Evolutionary conservation across 2,329 filamentous ascomycete species (phyloP), one percentile per base, ranked within the genome.

Genomic region (Metarhizium guizhouense): DNA sequence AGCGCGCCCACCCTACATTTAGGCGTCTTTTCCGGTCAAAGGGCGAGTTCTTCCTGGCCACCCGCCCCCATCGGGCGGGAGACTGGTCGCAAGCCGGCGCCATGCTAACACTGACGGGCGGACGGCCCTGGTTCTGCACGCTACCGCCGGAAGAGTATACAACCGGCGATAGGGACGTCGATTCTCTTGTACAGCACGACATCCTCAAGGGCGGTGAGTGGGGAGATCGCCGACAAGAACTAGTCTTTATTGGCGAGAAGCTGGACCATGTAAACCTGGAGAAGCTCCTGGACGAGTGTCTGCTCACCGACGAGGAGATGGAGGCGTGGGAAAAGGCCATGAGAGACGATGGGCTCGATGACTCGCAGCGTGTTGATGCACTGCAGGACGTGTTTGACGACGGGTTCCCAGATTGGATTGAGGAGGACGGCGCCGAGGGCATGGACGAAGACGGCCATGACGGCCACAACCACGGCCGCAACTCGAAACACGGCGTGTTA

Each of bases 201-300:
- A 75, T 81, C 25, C 64, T 71, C 6, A 76, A 78, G 30, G 78
- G 78, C 5, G 81, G 80, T 0, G 76, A 81, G 57, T 89, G 85
- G 84, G 86, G 84, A 0, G 86, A 90, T 61, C 75, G 86, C 1
- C 74, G 86, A 2, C 86, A 90, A 65, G 86, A 90, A 66, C 66
- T 90, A 6, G 86, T 90, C 3, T 87, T 90, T 58, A 89, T 90
- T 56, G 86, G 86, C 0, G 84, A 88, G 67, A 75, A 76, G 5
- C 73, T 90, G 14, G 75, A 87, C 52, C 63, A 74, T 1, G 63
- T 66, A 5, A 75, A 71, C 0, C 70, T 90, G 16, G 78, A 76
- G 29, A 68, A 67, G 4, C 65, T 77, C 38, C 66, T 90, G 3
- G 82, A 90, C 62, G 68, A 66, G 2, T 88, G 85, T 62, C 65